Evolutionary conservation across 768 basidiomycete genomes (phyloP), one percentile per base, ranked within the genome.

Genomic region (Phlebiopsis flavidoalba): DNA sequence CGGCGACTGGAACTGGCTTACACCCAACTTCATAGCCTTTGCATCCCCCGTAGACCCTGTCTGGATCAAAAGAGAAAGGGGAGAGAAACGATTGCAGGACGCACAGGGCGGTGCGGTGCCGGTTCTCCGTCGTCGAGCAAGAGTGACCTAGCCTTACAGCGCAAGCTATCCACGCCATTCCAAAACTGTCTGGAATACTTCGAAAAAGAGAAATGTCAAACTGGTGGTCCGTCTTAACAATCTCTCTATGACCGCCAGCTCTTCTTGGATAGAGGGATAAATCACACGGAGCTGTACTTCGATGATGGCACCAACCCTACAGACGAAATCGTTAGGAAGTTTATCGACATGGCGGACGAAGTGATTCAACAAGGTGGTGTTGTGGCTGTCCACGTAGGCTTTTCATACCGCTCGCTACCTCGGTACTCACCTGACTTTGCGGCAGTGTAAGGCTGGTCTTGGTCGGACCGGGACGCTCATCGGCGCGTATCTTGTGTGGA

Each of bases 301-400:
- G 95, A 98, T 73, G 97, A 99, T 71, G 97, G 97, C 21, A 97
- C 95, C 22, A 98, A 98, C 73, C 96, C 96, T 5, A 89, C 94
- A 0, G 92, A 97, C 73, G 93, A 97, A 60, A 97, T 98, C 67
- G 91, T 95, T 48, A 83, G 94, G 57, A 84, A 86, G 60, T 99
- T 99, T 70, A 89, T 99, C 65, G 88, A 91, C 65, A 75, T 92
- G 57, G 85, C 89, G 1, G 95, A 98, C 69, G 77, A 82, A 19
- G 78, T 89, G 31, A 85, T 98, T 50, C 86, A 90, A 63, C 73
- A 67, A 19, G 91, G 91, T 11, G 91, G 92, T 53, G 90, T 87
- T 24, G 87, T 95, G 50, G 92, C 92, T 61, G 90, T 95, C 67
- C 93, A 95, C 75, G 91, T 93, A 74, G 69, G 88, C 80, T 43